These are phyloP conservation scores for Phylloporus sp. DNA, from an alignment of 768 basidiomycete genomes.

Conservation along the genomic window DNA sequence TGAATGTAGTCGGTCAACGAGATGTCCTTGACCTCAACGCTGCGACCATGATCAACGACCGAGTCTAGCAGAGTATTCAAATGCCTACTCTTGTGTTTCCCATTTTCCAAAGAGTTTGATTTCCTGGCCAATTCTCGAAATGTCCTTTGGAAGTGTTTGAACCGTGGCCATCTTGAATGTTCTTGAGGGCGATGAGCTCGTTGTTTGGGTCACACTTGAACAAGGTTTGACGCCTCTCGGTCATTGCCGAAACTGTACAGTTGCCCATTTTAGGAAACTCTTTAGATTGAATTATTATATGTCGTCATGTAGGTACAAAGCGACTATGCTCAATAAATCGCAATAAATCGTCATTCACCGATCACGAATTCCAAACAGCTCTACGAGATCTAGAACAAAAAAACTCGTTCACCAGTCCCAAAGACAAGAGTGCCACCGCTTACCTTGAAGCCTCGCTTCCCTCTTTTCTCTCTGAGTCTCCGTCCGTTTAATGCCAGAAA, in stretches of 20 bases:
- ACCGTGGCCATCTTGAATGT: conserved; percentile 53
- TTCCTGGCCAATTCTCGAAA: conserved; percentile 76
- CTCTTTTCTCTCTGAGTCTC: conserved; percentile 74
- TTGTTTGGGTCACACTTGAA: conserved; percentile 14
- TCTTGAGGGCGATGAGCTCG: conserved; percentile 32
- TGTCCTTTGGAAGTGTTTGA: conserved; percentile 75
- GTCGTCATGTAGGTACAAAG: conserved; percentile 16
- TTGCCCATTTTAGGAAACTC: conserved; percentile 7
- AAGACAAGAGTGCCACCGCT: conserved; percentile 7
- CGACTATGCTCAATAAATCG: background rate
- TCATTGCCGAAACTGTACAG: conserved; percentile 28
- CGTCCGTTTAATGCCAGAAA: conserved; percentile 72
- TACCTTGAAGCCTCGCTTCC: conserved; percentile 79
- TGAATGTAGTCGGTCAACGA: conserved; percentile 99
- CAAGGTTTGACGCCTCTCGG: conserved; percentile 25
- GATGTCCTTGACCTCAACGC: conserved; percentile 99
- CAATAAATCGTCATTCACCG: too few relatives aligned
- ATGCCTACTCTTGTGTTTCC: conserved; percentile 91
- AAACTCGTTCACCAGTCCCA: background rate
- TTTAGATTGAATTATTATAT: conserved; percentile 12
- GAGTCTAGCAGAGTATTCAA: background rate
- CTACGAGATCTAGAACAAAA: conserved; percentile 50
- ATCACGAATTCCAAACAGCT: conserved; percentile 46
- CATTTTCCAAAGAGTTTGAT: conserved; percentile 99
- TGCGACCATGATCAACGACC: conserved; percentile 31